These are phyloP conservation scores for Scleromitrula shiraiana DNA, from an alignment of 2,329 filamentous ascomycete species.

Conservation along the genomic window DNA sequence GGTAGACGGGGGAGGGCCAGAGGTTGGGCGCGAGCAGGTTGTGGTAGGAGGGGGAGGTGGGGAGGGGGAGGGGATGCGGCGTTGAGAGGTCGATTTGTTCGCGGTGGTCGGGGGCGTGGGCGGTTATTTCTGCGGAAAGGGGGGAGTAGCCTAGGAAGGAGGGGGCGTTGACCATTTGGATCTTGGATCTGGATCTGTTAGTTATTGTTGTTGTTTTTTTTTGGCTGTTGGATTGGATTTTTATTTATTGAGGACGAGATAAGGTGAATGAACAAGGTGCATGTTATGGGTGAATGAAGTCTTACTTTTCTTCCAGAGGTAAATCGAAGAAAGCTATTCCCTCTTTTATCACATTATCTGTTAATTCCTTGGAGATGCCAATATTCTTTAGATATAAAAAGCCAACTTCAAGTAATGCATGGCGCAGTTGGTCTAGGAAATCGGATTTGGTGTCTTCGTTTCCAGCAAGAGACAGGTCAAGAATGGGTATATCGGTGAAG, in stretches of 20 bases:
- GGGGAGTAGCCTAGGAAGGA: conserved; percentile 65
- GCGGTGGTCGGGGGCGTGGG: conserved; percentile 66
- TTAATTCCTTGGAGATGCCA: conserved; percentile 58
- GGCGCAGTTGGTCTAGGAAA: conserved; percentile 63
- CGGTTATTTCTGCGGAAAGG: conserved; percentile 63
- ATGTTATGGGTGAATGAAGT: neutral
- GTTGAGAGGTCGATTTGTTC: conserved; percentile 86
- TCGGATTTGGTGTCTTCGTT: conserved; percentile 58
- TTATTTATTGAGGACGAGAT: neutral
- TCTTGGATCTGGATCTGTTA: conserved; percentile 34
- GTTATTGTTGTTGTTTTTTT: no score
- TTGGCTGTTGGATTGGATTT: neutral
- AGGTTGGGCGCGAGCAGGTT: conserved; percentile 72
- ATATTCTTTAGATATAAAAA: conserved; percentile 82
- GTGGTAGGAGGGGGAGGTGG: conserved; percentile 59
- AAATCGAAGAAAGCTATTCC: conserved; percentile 72
- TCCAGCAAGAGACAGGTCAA: conserved; percentile 63
- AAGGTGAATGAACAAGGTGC: neutral
- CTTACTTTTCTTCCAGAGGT: conserved; percentile 63
- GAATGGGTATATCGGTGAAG: conserved; percentile 68
- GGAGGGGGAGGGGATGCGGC: conserved; percentile 57
- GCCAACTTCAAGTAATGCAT: conserved; percentile 77
- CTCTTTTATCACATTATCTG: conserved; percentile 56
- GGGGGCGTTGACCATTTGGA: conserved; percentile 66
- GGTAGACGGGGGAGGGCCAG: conserved; percentile 58